A percentile compares a stretch with the other conserved stretches of the same genome.
Evolutionary conservation across 345 rosid genomes (phyloP).

Genomic region (Bruguiera gymnorhiza): DNA sequence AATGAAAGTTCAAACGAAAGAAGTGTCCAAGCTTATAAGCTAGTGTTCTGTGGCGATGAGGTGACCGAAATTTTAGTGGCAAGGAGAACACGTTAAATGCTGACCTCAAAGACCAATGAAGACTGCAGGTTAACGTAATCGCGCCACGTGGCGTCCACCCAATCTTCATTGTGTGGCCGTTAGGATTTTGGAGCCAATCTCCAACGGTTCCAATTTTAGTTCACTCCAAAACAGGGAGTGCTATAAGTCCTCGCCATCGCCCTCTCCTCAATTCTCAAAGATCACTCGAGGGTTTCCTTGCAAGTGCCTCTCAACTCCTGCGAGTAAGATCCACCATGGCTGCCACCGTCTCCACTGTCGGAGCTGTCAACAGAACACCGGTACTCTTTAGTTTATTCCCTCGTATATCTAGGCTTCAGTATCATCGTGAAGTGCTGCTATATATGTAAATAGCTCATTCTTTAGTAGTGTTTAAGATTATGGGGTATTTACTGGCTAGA

Average conservation of each 20-base stretch:
- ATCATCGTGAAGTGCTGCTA: neutral
- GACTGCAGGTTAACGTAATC: neutral
- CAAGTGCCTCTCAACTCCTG: neutral
- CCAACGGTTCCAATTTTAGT: conserved; percentile 16
- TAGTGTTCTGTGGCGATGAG: conserved; percentile 11
- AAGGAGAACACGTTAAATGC: conserved; percentile 11
- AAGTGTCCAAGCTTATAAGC: neutral
- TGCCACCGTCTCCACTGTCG: conserved; percentile 72
- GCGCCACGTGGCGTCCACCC: conserved; percentile 40
- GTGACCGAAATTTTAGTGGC: conserved; percentile 22
- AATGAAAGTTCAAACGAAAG: too few relatives aligned
- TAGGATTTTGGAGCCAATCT: conserved; percentile 22
- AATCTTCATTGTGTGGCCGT: conserved; percentile 53
- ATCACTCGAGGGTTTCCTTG: neutral
- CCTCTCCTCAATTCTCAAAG: neutral
- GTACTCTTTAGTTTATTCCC: conserved; percentile 29
- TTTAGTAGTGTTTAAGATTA: neutral
- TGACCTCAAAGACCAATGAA: conserved; percentile 10
- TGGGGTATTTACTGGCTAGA: neutral
- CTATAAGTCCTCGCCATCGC: conserved; percentile 22
- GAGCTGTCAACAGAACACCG: conserved; percentile 70
- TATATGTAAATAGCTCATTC: neutral
- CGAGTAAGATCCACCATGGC: conserved; percentile 48
- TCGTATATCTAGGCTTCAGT: neutral
- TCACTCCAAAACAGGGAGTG: conserved; percentile 22